Conservation (phyloP, 768 basidiomycete species). For the Symmetrospora coprosmae region DNA sequence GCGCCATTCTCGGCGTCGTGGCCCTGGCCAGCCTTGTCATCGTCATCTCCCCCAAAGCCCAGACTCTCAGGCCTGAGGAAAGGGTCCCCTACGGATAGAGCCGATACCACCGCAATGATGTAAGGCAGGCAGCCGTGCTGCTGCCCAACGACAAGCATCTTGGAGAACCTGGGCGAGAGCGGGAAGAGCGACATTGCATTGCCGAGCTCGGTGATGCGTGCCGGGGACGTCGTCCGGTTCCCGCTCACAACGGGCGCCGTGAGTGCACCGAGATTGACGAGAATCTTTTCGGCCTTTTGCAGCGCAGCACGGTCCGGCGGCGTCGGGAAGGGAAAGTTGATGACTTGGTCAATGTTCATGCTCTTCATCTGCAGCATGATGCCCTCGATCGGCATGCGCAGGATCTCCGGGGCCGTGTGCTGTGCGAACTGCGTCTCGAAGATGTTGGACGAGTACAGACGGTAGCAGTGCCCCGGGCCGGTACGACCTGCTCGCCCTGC, state of each 20-base stretch:
- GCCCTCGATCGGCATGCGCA: slow-evolving; percentile 90
- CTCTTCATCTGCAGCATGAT: slow-evolving; percentile 96
- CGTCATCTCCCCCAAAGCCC: slow-evolving; percentile 30
- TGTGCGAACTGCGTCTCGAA: slow-evolving; percentile 82
- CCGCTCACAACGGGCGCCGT: slow-evolving; percentile 30
- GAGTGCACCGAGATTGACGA: slow-evolving; percentile 72
- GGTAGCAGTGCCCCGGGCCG: slow-evolving; percentile 94
- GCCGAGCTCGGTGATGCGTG: slow-evolving; percentile 68
- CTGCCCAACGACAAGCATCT: slow-evolving; percentile 73
- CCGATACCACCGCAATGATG: slow-evolving; percentile 76
- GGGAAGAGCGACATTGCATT: slow-evolving; percentile 85
- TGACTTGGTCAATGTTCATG: slow-evolving; percentile 91
- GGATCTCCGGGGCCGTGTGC: slow-evolving; percentile 79
- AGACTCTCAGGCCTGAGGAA: slow-evolving; percentile 66
- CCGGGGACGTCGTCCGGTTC: neutral
- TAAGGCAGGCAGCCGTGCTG: slow-evolving; percentile 87
- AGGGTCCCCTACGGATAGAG: slow-evolving; percentile 84
- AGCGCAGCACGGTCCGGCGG: slow-evolving; percentile 68
- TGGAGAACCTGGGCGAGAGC: slow-evolving; percentile 81
- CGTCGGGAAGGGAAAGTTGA: slow-evolving; percentile 97
- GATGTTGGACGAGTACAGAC: slow-evolving; percentile 86
- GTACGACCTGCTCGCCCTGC: slow-evolving; percentile 94
- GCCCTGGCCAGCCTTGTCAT: slow-evolving; percentile 40
- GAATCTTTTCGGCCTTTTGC: slow-evolving; percentile 62
- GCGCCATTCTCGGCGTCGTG: slow-evolving; percentile 36